These are phyloP conservation scores for Dactylellina leptospora DNA, from an alignment of 2,329 filamentous ascomycete genomes.

Conservation along the genomic window DNA sequence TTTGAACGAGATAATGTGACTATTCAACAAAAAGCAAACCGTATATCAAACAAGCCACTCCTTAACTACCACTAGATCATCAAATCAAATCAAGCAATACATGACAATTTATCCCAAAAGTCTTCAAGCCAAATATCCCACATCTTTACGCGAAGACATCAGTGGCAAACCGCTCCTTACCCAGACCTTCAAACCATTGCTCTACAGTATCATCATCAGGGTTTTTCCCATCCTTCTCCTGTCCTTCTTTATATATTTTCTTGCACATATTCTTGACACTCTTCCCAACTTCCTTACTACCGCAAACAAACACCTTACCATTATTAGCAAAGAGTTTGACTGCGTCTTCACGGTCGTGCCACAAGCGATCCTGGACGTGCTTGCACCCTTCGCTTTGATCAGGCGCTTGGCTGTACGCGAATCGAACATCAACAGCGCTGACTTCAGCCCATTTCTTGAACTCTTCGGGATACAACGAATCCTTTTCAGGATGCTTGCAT, in stretches of 20 bases:
- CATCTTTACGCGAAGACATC: conserved; percentile 61
- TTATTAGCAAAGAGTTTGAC: conserved; percentile 63
- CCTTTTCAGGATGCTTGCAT: conserved; percentile 67
- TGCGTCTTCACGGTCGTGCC: conserved; percentile 63
- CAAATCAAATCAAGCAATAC: too few species aligned
- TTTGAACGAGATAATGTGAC: too few species aligned
- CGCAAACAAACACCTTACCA: conserved; percentile 72
- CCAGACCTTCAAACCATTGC: conserved; percentile 63
- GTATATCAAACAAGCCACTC: too few species aligned
- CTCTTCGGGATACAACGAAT: conserved; percentile 70
- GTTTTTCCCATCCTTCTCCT: conserved; percentile 58
- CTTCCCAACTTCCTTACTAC: conserved; percentile 65
- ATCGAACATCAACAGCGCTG: conserved; percentile 70
- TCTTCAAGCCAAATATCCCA: too few species aligned
- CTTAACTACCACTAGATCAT: too few species aligned
- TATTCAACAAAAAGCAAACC: too few species aligned
- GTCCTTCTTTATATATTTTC: conserved; percentile 62
- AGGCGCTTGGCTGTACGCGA: conserved; percentile 67
- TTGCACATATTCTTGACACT: conserved; percentile 62
- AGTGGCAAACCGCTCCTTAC: conserved; percentile 63
- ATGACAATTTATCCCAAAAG: too few species aligned
- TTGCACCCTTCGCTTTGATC: conserved; percentile 64
- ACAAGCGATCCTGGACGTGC: conserved; percentile 67
- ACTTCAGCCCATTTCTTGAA: conserved; percentile 68
- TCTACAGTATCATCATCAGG: conserved; percentile 61